Base-by-base conservation (phyloP, 164 flowering plant species). In the Magnolia kwangsiensis region DNA sequence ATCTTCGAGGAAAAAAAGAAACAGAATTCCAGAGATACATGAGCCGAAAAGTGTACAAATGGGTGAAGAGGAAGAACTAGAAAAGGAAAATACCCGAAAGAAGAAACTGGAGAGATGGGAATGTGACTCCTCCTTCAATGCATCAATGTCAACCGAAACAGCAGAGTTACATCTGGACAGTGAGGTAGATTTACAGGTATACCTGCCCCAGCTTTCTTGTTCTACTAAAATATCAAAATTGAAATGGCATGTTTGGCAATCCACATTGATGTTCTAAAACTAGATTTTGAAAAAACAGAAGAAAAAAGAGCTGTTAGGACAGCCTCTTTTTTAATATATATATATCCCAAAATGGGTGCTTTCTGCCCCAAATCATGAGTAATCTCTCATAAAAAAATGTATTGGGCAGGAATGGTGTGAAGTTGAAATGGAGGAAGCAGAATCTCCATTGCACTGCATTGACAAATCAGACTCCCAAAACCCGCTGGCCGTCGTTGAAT, bases 401-500 rank as follows among this genome's bases (percentile, higher is more conserved):
- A 4, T 19, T 77, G 67, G 3, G 72, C 65, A 72, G 80, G 75
- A 20, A 67, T 27, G 71, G 13, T 65, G 67, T 50, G 80, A 77
- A 77, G 51, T 77, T 24, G 80, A 73, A 31, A 77, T 77, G 75
- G 80, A 72, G 67, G 80, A 72, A 14, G 80, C 55, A 55, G 75
- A 72, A 50, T 72, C 76, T 31, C 71, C 80, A 27, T 31, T 67
- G 27, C 64, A 37, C 50, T 11, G 66, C 51, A 77, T 77, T 21
- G 80, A 77, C 59, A 31, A 77, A 67, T 27, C 58, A 23, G 80
- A 77, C 55, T 67, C 31, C 21, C 18, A 58, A 20, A 86, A 96
- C 71, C 86, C 90, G 19, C 88, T 92, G 9, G 94, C 98, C 0
- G 98, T 91, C 50, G 91, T 86, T 10, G 98, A 91, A 63, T 96